Evolutionary conservation across 306 rosid species (phyloP).

Genomic region (Notholithocarpus densiflorus): DNA sequence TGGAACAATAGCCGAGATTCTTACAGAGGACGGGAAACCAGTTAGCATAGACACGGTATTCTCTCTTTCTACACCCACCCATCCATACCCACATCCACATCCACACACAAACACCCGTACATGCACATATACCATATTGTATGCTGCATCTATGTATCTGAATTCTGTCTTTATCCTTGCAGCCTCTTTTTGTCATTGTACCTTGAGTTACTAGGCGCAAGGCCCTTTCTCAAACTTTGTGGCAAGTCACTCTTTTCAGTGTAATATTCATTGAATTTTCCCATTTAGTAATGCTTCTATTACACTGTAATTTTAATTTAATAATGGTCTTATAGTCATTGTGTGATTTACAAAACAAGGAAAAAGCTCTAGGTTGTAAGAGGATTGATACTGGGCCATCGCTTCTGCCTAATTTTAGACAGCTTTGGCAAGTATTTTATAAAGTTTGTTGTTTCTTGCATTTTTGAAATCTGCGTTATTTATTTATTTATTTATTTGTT

Average conservation of each 20-base stretch:
- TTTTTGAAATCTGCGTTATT: not conserved
- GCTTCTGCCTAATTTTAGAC: slow-evolving; percentile 12
- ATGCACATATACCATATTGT: not conserved
- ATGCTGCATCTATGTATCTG: slow-evolving; percentile 15
- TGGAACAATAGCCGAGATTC: slow-evolving; percentile 67
- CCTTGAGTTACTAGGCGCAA: slow-evolving; percentile 43
- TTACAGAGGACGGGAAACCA: slow-evolving; percentile 66
- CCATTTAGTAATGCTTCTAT: slow-evolving; percentile 19
- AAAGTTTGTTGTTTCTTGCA: not conserved
- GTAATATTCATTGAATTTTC: slow-evolving; percentile 14
- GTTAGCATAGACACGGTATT: slow-evolving; percentile 79
- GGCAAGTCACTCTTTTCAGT: slow-evolving; percentile 5
- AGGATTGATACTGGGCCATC: slow-evolving; percentile 12
- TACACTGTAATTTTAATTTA: slow-evolving; percentile 14
- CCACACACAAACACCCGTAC: not conserved
- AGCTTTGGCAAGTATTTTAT: slow-evolving; percentile 20
- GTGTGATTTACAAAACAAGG: not conserved
- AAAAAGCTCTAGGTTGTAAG: slow-evolving; percentile 1
- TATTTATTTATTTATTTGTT: not conserved
- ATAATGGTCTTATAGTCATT: slow-evolving; percentile 13
- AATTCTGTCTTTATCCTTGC: slow-evolving; percentile 27
- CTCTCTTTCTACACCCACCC: slow-evolving; percentile 2
- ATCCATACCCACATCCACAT: no score
- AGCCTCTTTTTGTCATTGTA: slow-evolving; percentile 70
- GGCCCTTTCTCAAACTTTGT: slow-evolving; percentile 23